Base-by-base conservation (phyloP, 352 stramenopile species). In the Phytophthora boehmeriae region DNA sequence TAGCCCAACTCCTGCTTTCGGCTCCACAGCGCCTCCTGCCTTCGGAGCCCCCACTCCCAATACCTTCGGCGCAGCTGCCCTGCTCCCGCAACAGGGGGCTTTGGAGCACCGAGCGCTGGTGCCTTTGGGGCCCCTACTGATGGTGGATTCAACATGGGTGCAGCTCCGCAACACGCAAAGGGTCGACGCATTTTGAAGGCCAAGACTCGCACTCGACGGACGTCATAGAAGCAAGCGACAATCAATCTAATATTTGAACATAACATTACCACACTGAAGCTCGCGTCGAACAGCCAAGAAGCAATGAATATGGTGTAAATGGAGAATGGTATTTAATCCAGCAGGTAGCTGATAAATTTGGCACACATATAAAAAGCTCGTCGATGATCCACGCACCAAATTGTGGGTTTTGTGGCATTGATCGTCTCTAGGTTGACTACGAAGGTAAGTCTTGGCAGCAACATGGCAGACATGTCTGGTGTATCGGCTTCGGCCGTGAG, bases 101-200 rank as follows among this genome's bases (percentile, higher is more conserved):
- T 88, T 44, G 71, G 71, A 63, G 61, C 71, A 17, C 60, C 68
- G 46, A 35, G 45, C n/a, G 50, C 60, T 62, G 54, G 52, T 34
- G 75, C 59, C 2, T 85, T 83, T 20, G 64, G 63, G 6, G 73
- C 62, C 22, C 58, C 66, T 17, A 44, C 63, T 22, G 75, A 75
- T n/a, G 81, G 79, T 22, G 73, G 76, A 23, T 95, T 95, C 43
- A 87, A 61, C 55, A 81, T 93, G 63, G 87, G 87, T 6, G 72
- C 73, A 8, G 77, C 83, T 43, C 82, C 67, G 0, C 64, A 80
- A 34, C 66, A 75, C 11, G 63, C 64, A 9, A 87, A 86, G 60
- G 69, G 69, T 19, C 78, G 83, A 41, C 83, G 83, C 35, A 91
- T 93, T 53, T 55, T 93, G 46, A 87, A 86, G 54, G 76, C 78